Evolutionary conservation across 805 yeast species (phyloP), one percentile per base, ranked within the genome.

Genomic region (Clavispora phyllophila): DNA sequence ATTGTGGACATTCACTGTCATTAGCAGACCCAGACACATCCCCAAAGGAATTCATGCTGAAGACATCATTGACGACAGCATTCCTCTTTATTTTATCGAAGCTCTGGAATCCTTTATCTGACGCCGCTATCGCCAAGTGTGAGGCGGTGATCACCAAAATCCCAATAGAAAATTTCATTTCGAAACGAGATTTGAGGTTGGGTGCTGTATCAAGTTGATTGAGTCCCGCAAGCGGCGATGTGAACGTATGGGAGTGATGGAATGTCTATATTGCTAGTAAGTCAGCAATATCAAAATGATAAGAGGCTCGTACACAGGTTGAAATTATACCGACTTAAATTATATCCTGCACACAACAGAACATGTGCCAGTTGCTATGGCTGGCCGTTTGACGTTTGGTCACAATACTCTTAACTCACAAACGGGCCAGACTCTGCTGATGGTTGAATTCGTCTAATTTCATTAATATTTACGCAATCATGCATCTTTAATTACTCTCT

Each of bases 1-100:
- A 87, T 0, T 95, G 95, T 0, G 95, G 95, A 55, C 95, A 87
- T 39, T 75, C 70, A 9, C 70, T 79, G 3, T 50, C 24, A 4
- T 42, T 45, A 5, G 14, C 38, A 27, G 3, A 9, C 5, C 5
- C 13, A 4, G 13, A 10, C 15, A 29, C 19, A 33, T 33, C 36
- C 5, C 25, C 25, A 9, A 37, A 8, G 27, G 14, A 37, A 12
- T 22, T 14, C 29, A 57, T 41, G 12, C 51, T 53, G 41, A 58
- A 62, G 2, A 60, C 43, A 40, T 63, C 67, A 41, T 57, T 58
- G 44, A 55, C 28, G 13, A 56, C 56, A 1, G 48, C 57, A 20
- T 49, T 45, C 12, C 51, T 45, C 40, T 60, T 61, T 1, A 58
- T 49, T 33, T 50, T 46, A 27, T 57, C 58, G 40, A 61, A 58